phyloP scores from a whole-genome alignment of 2,329 filamentous ascomycete genomes.

The Venturia aucupariae region DNA sequence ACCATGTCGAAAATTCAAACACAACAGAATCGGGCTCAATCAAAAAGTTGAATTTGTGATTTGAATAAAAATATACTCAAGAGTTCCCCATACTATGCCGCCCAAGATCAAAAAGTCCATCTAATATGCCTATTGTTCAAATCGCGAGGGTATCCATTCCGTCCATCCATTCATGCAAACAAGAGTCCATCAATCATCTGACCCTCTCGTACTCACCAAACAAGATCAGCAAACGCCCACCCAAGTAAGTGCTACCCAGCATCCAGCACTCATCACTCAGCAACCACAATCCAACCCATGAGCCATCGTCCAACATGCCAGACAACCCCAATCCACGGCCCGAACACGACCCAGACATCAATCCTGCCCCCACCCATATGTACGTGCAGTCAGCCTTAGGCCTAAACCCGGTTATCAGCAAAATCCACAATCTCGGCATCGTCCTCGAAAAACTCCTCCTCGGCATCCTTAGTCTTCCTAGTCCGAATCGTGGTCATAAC shows the following conservation, averaged over 20 bases:
- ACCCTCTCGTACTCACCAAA: background rate
- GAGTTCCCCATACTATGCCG: background rate
- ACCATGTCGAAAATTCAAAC: too few relatives aligned
- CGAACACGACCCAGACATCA: too few relatives aligned
- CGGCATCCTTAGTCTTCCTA: slow-evolving; percentile 53
- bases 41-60: slow-evolving; percentile 1
- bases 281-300: too few relatives aligned
- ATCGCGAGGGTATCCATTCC: background rate
- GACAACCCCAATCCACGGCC: background rate
- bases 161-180: background rate
- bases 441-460: slow-evolving; percentile 76
- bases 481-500: slow-evolving; percentile 67
- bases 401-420: slow-evolving; percentile 45
- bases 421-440: slow-evolving; percentile 89
- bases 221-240: background rate
- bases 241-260: background rate
- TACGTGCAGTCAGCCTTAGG: background rate
- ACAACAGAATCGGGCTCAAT: too few relatives aligned
- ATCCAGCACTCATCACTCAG: background rate
- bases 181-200: background rate
- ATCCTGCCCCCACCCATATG: background rate
- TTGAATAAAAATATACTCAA: too few relatives aligned
- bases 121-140: background rate
- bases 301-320: background rate
- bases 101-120: background rate